Conservation (phyloP, 345 rosid genomes). For the Populus tremula region DNA sequence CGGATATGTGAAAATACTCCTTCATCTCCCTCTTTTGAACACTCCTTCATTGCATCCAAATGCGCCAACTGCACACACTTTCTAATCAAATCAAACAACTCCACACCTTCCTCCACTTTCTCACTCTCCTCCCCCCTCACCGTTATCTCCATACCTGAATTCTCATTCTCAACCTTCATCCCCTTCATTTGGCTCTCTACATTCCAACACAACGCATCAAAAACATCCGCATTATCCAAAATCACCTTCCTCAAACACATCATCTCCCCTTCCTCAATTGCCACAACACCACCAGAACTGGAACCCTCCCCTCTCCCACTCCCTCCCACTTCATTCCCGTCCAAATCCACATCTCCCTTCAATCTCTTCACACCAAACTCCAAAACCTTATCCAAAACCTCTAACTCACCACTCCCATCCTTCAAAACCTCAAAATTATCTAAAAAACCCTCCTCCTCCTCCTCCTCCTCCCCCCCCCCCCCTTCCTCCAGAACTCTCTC, state of each 20-base stretch:
- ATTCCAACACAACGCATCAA: slow-evolving; percentile 67
- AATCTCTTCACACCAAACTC: slow-evolving; percentile 70
- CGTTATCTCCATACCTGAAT: slow-evolving; percentile 40
- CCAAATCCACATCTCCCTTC: slow-evolving; percentile 43
- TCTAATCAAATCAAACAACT: slow-evolving; percentile 53
- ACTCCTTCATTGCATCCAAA: slow-evolving; percentile 58
- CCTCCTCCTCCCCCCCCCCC: slow-evolving; percentile 17
- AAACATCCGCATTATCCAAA: slow-evolving; percentile 61
- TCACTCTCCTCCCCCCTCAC: slow-evolving; percentile 37
- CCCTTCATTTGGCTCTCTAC: slow-evolving; percentile 60
- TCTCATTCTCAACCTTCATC: slow-evolving; percentile 32
- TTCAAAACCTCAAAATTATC: slow-evolving; percentile 53
- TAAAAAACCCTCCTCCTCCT: slow-evolving; percentile 43
- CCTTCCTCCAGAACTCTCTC: slow-evolving; percentile 10
- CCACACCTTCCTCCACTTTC: slow-evolving; percentile 35
- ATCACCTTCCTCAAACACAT: slow-evolving; percentile 49
- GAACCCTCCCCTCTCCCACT: slow-evolving; percentile 20
- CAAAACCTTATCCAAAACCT: slow-evolving; percentile 58
- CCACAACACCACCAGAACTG: neutral
- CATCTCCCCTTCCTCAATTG: slow-evolving; percentile 50
- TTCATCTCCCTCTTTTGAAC: slow-evolving; percentile 46
- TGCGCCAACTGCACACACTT: slow-evolving; percentile 68
- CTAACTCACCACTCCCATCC: slow-evolving; percentile 37
- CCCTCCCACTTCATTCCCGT: slow-evolving; percentile 7
- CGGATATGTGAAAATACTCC: slow-evolving; percentile 56